Evolutionary conservation across 805 yeast genomes (phyloP).

Genomic region (Schwanniomyces yamadae): DNA sequence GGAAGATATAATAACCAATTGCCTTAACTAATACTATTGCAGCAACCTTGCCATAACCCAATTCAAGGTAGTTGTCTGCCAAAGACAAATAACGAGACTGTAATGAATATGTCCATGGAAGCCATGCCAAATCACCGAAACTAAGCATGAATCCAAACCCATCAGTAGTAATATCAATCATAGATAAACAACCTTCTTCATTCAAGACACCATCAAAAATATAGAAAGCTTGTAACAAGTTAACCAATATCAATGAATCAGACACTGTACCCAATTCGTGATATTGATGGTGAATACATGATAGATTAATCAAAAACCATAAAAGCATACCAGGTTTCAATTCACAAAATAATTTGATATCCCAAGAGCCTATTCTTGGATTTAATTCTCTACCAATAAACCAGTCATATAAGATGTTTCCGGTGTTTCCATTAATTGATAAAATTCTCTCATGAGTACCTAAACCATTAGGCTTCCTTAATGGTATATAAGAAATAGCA

Average conservation of each 20-base stretch:
- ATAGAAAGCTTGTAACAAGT: conserved; percentile 72
- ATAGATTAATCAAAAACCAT: conserved; percentile 76
- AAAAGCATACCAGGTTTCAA: conserved; percentile 90
- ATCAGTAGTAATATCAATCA: conserved; percentile 96
- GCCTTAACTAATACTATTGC: conserved; percentile 49
- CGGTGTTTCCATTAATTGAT: conserved; percentile 85
- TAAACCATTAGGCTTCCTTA: conserved; percentile 47
- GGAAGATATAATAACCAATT: conserved; percentile 79
- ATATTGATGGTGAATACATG: conserved; percentile 83
- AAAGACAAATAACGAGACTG: conserved; percentile 81
- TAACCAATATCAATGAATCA: conserved; percentile 72
- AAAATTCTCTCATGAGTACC: conserved; percentile 67
- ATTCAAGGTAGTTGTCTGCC: conserved; percentile 47
- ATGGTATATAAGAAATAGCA: conserved; percentile 63
- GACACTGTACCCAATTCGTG: conserved; percentile 54
- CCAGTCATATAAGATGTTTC: conserved; percentile 80
- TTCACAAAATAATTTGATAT: conserved; percentile 89
- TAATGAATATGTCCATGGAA: conserved; percentile 86
- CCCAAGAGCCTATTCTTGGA: conserved; percentile 83
- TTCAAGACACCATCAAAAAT: conserved; percentile 89
- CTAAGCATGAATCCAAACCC: conserved; percentile 97
- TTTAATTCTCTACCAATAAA: conserved; percentile 95
- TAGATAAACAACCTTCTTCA: conserved; percentile 84
- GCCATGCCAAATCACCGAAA: conserved; percentile 90
- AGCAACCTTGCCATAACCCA: conserved; percentile 44